Evolutionary conservation across 2,329 filamentous ascomycete species (phyloP), one percentile per base, ranked within the genome.

Genomic region (Dactylellina parvicollis): DNA sequence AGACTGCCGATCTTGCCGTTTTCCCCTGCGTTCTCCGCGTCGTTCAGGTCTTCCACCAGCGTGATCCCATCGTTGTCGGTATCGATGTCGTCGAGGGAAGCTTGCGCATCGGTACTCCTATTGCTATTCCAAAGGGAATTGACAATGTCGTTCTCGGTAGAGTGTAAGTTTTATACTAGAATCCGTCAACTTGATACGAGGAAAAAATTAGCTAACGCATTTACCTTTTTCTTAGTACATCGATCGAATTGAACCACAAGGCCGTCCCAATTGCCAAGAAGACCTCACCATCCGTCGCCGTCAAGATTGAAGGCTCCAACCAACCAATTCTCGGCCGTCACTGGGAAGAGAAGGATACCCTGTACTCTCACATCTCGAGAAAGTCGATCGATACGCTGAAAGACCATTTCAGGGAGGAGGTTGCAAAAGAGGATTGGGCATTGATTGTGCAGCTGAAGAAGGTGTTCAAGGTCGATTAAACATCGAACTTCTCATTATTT

Each of bases 11-110:
- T 83, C 83, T 95, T 78, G 96, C 95, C 44, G 94, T 99, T 77
- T 99, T 98, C 87, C 96, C 95, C 34, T 98, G 95, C 80, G 91
- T 98, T 36, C 87, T 99, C 64, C 87, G 86, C 77, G 88, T 94
- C 0, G 91, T 99, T 38, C 92, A 92, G 14, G 91, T 99, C 26
- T 99, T 99, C 87, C 98, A 98, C 86, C 99, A 99, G 87, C 96
- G 93, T 56, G 87, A 89, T 76, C 95, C 95, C 36, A 98, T 99
- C 77, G 92, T 99, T 70, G 85, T 99, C 52, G 95, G 95, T 83
- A 90, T 98, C 30, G 96, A 99, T 82, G 94, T 98, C 32, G 82
- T 91, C n/a, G 95, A 98, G 74, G 95, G 96, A 28, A 90, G 88
- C 77, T 86, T 99, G 56, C 88, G 88, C 78, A 84, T 96, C 78